A percentile compares a stretch with the other conserved stretches of the same genome.
Conservation (phyloP, 495 filamentous ascomycete genomes). For the Mytilinidion resinicola region DNA sequence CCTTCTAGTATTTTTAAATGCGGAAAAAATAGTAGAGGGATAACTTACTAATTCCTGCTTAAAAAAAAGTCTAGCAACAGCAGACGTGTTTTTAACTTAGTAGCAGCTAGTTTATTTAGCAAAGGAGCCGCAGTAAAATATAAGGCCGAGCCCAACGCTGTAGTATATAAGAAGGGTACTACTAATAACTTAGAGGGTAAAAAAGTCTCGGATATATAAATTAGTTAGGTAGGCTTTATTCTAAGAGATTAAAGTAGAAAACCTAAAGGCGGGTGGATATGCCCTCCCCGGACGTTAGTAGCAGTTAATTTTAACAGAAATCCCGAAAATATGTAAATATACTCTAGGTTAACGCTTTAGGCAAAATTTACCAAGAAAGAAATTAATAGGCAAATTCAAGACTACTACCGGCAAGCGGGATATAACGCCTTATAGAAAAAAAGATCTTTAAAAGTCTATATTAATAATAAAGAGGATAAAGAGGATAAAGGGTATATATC, state of each 20-base stretch:
- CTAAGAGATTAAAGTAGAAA: no score
- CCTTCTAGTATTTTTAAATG: background rate
- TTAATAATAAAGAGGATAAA: conserved; percentile 1
- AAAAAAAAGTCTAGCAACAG: background rate
- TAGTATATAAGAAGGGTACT: background rate
- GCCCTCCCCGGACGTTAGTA: background rate
- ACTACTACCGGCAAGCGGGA: background rate
- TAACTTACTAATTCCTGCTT: background rate
- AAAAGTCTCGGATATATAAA: background rate
- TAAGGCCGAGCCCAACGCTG: background rate
- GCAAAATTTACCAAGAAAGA: background rate
- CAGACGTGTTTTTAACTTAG: background rate
- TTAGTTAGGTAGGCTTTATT: background rate
- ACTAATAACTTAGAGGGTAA: background rate
- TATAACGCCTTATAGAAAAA: background rate
- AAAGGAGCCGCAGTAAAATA: background rate
- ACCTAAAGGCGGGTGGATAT: background rate
- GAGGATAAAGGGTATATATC: background rate
- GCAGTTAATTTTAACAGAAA: background rate
- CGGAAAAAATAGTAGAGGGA: background rate
- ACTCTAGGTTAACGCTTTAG: background rate
- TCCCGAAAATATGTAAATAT: background rate
- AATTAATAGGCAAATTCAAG: background rate
- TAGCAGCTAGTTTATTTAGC: background rate
- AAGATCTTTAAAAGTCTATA: background rate